phyloP scores from a whole-genome alignment of 768 basidiomycete genomes.

The Rhizopogon rudus region DNA sequence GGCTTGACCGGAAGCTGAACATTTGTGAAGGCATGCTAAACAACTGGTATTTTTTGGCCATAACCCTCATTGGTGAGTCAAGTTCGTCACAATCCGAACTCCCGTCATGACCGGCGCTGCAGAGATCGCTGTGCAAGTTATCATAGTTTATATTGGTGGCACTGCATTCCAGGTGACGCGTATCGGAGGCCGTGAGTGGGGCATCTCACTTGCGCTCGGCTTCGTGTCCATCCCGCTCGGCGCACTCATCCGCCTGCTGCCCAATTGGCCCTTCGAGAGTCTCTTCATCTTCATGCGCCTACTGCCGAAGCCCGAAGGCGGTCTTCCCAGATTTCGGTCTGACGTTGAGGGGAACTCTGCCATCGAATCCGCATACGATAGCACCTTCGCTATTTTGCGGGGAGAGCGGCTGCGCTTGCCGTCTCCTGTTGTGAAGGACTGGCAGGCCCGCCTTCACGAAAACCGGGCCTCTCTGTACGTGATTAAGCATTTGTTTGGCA shows the following conservation, averaged over 20 bases:
- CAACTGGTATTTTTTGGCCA: conserved; percentile 84
- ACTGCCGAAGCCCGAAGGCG: conserved; percentile 51
- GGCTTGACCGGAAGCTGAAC: conserved; percentile 82
- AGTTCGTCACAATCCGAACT: background rate
- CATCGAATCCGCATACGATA: conserved; percentile 77
- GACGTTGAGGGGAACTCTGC: conserved; percentile 74
- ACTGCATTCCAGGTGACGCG: conserved; percentile 85
- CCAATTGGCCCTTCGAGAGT: conserved; percentile 73
- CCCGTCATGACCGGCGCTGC: conserved; percentile 4
- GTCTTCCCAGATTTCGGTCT: conserved; percentile 58
- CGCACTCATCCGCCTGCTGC: conserved; percentile 71
- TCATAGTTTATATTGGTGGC: conserved; percentile 89
- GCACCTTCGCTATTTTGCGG: conserved; percentile 79
- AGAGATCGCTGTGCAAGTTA: conserved; percentile 84
- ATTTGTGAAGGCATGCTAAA: conserved; percentile 76
- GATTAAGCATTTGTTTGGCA: too few relatives aligned
- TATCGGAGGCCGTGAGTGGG: conserved; percentile 87
- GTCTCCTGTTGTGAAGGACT: conserved; percentile 68
- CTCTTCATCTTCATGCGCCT: conserved; percentile 52
- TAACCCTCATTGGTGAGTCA: conserved; percentile 76
- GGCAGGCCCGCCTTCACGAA: conserved; percentile 17
- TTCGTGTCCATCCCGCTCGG: conserved; percentile 86
- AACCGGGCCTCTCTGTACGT: too few relatives aligned
- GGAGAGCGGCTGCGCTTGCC: conserved; percentile 87
- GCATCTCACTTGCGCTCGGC: conserved; percentile 85